phyloP scores from a whole-genome alignment of 352 stramenopile species.

The Elongisporangium prolatum region DNA sequence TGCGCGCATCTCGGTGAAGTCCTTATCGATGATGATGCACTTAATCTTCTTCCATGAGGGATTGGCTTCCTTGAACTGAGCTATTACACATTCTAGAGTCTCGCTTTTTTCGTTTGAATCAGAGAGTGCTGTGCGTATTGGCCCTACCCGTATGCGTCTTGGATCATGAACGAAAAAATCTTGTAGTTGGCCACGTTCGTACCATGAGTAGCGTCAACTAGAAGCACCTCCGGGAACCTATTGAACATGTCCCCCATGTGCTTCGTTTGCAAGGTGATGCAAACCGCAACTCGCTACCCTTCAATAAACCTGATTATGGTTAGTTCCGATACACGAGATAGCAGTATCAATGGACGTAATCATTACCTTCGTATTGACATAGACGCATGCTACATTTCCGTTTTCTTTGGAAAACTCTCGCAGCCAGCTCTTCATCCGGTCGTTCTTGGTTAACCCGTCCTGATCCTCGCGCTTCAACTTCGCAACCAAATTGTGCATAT shows the following conservation, averaged over 20 bases:
- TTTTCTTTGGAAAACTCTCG: no score
- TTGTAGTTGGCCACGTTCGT: conserved; percentile 19
- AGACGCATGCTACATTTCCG: no score
- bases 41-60: conserved; percentile 8
- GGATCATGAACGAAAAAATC: conserved; percentile 15
- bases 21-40: conserved; percentile 21
- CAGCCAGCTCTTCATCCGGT: no score
- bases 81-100: conserved; percentile 10
- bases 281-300: conserved; percentile 12
- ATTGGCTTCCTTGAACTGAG: conserved; percentile 18
- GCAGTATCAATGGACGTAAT: no score
- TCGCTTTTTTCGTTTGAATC: conserved; percentile 11
- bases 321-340: no score
- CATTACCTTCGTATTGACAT: no score
- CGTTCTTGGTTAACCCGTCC: no score
- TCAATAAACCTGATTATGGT: no score
- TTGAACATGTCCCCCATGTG: conserved; percentile 11
- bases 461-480: no score
- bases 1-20: conserved; percentile 18
- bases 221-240: conserved; percentile 10
- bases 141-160: conserved; percentile 11
- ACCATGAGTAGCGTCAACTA: conserved; percentile 17
- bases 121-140: conserved; percentile 18
- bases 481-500: no score
- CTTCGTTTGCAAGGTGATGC: conserved; percentile 16